Conservation (phyloP, 805 yeast genomes). For the Schwanniomyces pseudopolymorphus region DNA sequence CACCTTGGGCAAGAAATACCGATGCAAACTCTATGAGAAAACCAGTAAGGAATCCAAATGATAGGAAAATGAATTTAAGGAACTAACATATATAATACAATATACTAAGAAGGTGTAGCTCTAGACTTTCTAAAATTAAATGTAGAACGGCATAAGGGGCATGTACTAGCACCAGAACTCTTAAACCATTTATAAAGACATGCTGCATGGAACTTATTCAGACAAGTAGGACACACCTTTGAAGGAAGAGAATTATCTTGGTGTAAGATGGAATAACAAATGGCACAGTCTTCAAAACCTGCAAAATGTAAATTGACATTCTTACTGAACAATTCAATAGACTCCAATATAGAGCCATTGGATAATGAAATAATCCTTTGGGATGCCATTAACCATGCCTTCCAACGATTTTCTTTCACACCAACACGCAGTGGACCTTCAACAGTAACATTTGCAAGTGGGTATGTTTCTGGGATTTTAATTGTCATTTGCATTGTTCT, state of each 20-base stretch:
- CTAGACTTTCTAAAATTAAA: constrained; percentile 44
- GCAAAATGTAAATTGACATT: constrained; percentile 84
- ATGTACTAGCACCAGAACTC: constrained; percentile 86
- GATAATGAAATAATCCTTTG: constrained; percentile 77
- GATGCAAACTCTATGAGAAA: not conserved
- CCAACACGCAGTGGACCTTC: constrained; percentile 81
- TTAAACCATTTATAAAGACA: constrained; percentile 97
- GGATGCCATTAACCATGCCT: constrained; percentile 91
- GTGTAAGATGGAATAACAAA: constrained; percentile 89
- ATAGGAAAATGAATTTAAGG: not conserved
- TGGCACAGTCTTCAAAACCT: constrained; percentile 96
- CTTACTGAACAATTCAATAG: constrained; percentile 64
- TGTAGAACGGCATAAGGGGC: constrained; percentile 87
- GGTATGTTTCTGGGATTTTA: constrained; percentile 71
- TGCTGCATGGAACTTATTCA: constrained; percentile 91
- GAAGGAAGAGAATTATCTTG: constrained; percentile 90
- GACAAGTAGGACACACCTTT: constrained; percentile 85
- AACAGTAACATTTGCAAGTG: constrained; percentile 71
- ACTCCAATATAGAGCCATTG: constrained; percentile 68
- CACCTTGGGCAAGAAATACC: constrained; percentile 36
- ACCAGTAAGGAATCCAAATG: not conserved
- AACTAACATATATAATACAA: not conserved
- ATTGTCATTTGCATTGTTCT: constrained; percentile 80
- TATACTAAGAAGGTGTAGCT: not conserved
- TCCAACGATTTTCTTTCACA: constrained; percentile 89